phyloP scores from a whole-genome alignment of 768 basidiomycete genomes.

The Russula ochroleuca region DNA sequence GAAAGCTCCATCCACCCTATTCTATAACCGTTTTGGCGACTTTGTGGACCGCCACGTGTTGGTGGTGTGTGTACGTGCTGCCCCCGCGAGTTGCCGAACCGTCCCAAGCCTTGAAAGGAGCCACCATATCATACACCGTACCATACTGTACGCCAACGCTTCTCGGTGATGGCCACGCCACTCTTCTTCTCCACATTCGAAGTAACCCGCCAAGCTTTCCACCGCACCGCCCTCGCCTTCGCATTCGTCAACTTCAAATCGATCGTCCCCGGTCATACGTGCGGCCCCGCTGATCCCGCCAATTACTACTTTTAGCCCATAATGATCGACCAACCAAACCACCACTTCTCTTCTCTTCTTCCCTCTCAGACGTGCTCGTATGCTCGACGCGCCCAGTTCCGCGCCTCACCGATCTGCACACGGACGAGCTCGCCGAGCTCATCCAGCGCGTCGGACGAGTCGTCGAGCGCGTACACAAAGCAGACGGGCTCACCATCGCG shows the following conservation, averaged over 20 bases:
- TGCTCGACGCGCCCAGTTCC: constrained; percentile 35
- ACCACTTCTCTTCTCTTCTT: not conserved
- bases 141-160: too few species aligned
- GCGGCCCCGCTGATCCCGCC: not conserved
- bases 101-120: too few species aligned
- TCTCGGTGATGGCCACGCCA: not conserved
- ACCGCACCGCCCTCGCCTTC: constrained; percentile 61
- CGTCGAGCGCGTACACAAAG: constrained; percentile 77
- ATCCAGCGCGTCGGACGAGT: constrained; percentile 34
- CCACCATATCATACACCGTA: too few species aligned
- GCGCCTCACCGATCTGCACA: constrained; percentile 38
- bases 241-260: constrained; percentile 96
- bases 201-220: constrained; percentile 72
- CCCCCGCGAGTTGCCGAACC: too few species aligned
- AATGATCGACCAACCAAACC: too few species aligned
- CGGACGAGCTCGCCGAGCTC: constrained; percentile 48
- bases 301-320: too few species aligned
- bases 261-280: constrained; percentile 89
- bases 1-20: too few species aligned
- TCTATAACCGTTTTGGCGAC: too few species aligned
- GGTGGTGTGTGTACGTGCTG: too few species aligned
- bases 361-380: constrained; percentile 29
- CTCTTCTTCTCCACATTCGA: constrained; percentile 76
- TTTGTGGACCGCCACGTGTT: too few species aligned
- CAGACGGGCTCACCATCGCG: constrained; percentile 80